Percentiles rank a stretch among this genome's conserved stretches.
Conservation (phyloP, 2,329 filamentous ascomycete genomes). For the Nectriaceae sp. region DNA sequence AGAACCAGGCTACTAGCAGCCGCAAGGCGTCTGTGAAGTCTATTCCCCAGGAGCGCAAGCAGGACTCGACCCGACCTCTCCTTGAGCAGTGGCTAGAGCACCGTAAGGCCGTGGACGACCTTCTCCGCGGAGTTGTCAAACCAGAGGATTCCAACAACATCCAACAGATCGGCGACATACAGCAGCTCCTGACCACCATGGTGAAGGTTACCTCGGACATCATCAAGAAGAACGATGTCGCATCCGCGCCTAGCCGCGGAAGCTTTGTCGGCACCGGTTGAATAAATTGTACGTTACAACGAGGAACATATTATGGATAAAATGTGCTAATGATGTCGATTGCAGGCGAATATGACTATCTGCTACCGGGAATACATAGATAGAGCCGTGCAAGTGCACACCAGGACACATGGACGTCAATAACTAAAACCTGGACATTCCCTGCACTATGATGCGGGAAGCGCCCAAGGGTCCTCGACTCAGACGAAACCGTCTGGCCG, state of each 20-base stretch:
- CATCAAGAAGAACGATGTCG: constrained; percentile 22
- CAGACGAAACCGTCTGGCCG: constrained; percentile 17
- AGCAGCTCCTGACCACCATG: constrained; percentile 54
- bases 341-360: constrained; percentile 17
- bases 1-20: constrained; percentile 39
- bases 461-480: constrained; percentile 21
- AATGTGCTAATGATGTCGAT: neutral
- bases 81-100: constrained; percentile 62
- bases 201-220: constrained; percentile 46
- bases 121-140: constrained; percentile 52
- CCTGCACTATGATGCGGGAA: constrained; percentile 16
- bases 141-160: constrained; percentile 56
- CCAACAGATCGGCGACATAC: constrained; percentile 53
- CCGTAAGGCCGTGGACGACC: constrained; percentile 62
- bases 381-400: constrained; percentile 27
- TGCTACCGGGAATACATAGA: constrained; percentile 25
- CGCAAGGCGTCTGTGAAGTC: constrained; percentile 53
- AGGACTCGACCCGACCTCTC: constrained; percentile 40
- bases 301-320: neutral
- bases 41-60: constrained; percentile 36
- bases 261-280: constrained; percentile 33
- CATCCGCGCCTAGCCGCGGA: constrained; percentile 19
- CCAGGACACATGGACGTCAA: constrained; percentile 22
- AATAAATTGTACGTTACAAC: constrained; percentile 26
- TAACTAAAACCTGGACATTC: constrained; percentile 26